A percentile compares a stretch with the other conserved stretches of the same genome.
phyloP scores from a whole-genome alignment of 2,329 filamentous ascomycete genomes.

The Penicillium griseofulvum region DNA sequence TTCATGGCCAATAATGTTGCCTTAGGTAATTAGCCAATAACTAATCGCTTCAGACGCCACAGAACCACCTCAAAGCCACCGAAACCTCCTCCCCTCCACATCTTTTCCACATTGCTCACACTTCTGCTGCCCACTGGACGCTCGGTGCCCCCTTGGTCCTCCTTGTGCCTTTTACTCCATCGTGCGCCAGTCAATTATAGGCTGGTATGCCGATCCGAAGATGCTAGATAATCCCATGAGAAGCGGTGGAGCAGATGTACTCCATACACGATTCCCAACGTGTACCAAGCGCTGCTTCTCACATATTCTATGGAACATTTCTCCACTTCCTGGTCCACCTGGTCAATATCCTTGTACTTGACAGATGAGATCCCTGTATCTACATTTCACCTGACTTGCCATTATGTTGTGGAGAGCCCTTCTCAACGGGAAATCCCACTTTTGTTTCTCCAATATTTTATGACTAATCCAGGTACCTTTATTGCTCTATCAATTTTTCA shows the following conservation, averaged over 20 bases:
- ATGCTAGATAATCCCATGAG: neutral
- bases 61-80: neutral
- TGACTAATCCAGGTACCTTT: constrained; percentile 1
- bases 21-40: constrained; percentile 4
- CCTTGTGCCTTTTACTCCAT: neutral
- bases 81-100: neutral
- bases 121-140: neutral
- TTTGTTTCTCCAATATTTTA: constrained; percentile 1
- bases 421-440: constrained; percentile 7
- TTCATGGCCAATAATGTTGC: neutral
- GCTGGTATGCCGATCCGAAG: neutral
- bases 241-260: constrained; percentile 15
- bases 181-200: neutral
- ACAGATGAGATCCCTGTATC: constrained; percentile 6
- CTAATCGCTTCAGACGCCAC: constrained; percentile 1
- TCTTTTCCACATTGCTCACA: neutral
- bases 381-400: neutral
- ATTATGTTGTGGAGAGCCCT: constrained; percentile 8
- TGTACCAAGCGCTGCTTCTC: constrained; percentile 3
- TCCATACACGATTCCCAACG: constrained; percentile 4
- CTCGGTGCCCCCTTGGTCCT: neutral
- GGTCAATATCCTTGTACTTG: constrained; percentile 9
- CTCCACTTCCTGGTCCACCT: neutral
- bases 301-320: constrained; percentile 10
- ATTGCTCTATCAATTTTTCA: neutral